Evolutionary conservation across 129 eudicot genomes (phyloP).

Genomic region (Solidago caesia): DNA sequence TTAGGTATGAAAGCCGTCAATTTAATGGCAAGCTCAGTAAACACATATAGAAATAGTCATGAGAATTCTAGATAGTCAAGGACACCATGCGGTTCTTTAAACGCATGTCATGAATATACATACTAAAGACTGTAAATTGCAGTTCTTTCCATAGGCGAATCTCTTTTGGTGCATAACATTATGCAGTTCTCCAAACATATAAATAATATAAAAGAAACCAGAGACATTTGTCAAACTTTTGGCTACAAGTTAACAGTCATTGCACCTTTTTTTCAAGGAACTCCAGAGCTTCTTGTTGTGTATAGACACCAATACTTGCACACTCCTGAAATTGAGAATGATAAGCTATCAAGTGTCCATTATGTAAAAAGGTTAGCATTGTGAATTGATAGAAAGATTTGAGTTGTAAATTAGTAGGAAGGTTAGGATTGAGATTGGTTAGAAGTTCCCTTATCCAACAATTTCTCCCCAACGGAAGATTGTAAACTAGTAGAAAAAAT

Average conservation of each 20-base stretch:
- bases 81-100: too few relatives aligned
- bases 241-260: not conserved
- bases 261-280: conserved; percentile 77
- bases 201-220: not conserved
- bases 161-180: not conserved
- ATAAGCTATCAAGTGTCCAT: conserved; percentile 14
- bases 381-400: not conserved
- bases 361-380: not conserved
- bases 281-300: conserved; percentile 75
- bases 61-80: not conserved
- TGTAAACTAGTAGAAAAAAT: not conserved
- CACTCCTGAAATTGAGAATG: conserved; percentile 61
- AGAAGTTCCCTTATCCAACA: conserved; percentile 1
- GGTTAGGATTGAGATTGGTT: not conserved
- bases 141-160: too few relatives aligned
- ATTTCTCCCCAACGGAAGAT: not conserved
- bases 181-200: not conserved
- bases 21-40: not conserved
- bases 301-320: conserved; percentile 51
- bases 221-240: not conserved
- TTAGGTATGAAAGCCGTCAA: not conserved
- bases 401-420: not conserved
- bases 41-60: not conserved
- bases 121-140: too few relatives aligned
- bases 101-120: too few relatives aligned